Percentiles rank a stretch among this genome's conserved stretches.
These are phyloP conservation scores for Paspalum vaginatum DNA, from an alignment of 176 grass and related monocot genomes.

Conservation along the genomic window DNA sequence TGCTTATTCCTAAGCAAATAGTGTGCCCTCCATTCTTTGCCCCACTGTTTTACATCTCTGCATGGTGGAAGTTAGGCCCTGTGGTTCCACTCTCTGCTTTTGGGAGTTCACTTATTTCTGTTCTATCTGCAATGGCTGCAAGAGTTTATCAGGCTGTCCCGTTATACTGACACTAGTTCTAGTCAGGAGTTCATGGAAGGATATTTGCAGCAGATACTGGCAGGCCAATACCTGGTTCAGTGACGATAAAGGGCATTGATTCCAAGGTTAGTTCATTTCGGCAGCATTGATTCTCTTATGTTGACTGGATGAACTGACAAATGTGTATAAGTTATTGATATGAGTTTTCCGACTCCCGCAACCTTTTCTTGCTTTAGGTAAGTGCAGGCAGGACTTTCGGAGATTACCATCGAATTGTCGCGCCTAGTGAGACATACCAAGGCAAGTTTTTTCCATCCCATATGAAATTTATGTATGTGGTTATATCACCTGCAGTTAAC, in stretches of 20 bases:
- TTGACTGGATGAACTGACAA: conserved; percentile 22
- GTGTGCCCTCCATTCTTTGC: background rate
- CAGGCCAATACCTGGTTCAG: conserved; percentile 63
- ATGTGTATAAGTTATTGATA: background rate
- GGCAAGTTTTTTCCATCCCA: conserved; percentile 45
- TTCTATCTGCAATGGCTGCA: background rate
- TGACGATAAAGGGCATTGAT: conserved; percentile 71
- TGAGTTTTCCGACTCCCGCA: background rate
- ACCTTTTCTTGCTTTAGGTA: conserved; percentile 48
- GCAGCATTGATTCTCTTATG: background rate
- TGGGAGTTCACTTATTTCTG: background rate
- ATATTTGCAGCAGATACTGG: conserved; percentile 85
- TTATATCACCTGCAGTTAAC: background rate
- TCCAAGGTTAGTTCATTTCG: conserved; percentile 59
- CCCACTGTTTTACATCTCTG: background rate
- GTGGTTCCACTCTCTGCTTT: background rate
- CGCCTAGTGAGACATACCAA: conserved; percentile 71
- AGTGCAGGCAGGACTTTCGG: conserved; percentile 60
- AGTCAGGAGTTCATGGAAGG: conserved; percentile 94
- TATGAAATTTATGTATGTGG: background rate
- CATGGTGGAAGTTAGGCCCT: background rate
- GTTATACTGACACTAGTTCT: conserved; percentile 44
- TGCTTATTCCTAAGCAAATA: background rate
- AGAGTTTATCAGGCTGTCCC: background rate
- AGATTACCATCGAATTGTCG: conserved; percentile 87